These are phyloP conservation scores for Alternaria arbusti DNA, from an alignment of 2,329 filamentous ascomycete species.

Conservation along the genomic window DNA sequence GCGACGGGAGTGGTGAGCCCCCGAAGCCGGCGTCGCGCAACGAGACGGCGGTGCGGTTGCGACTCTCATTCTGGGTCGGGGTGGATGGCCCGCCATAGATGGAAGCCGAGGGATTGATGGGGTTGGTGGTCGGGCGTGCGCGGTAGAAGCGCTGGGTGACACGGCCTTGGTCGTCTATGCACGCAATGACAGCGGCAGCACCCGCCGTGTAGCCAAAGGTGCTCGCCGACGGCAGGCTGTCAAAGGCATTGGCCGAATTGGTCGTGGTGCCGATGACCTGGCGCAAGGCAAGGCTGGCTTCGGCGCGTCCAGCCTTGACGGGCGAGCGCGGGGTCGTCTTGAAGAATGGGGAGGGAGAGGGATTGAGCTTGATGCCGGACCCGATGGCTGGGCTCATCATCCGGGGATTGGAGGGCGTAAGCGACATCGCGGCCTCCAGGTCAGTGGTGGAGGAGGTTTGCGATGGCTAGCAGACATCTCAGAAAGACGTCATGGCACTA, in stretches of 20 bases:
- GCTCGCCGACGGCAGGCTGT: slow-evolving; percentile 71
- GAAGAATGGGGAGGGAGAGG: slow-evolving; percentile 68
- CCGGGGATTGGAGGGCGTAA: slow-evolving; percentile 49
- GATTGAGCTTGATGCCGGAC: slow-evolving; percentile 60
- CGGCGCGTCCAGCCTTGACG: slow-evolving; percentile 55
- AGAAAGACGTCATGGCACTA: slow-evolving; percentile 35
- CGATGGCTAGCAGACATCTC: slow-evolving; percentile 34
- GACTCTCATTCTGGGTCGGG: slow-evolving; percentile 59
- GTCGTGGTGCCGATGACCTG: slow-evolving; percentile 93
- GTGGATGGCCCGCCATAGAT: slow-evolving; percentile 62
- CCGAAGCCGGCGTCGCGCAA: slow-evolving; percentile 57
- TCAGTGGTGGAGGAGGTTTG: slow-evolving; percentile 33
- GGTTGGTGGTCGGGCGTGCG: slow-evolving; percentile 74
- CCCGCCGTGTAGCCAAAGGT: slow-evolving; percentile 91
- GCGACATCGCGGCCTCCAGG: slow-evolving; percentile 45
- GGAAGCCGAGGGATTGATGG: slow-evolving; percentile 66
- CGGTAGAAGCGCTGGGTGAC: slow-evolving; percentile 86
- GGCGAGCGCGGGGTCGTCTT: slow-evolving; percentile 71
- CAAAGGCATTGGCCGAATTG: slow-evolving; percentile 82
- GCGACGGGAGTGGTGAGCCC: slow-evolving; percentile 53
- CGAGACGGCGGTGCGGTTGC: slow-evolving; percentile 64
- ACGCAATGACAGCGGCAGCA: slow-evolving; percentile 88
- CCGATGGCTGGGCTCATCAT: slow-evolving; percentile 51
- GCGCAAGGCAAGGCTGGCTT: slow-evolving; percentile 69
- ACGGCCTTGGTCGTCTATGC: slow-evolving; percentile 69